These are phyloP conservation scores for Penicillium antarcticum DNA, from an alignment of 495 filamentous ascomycete genomes.

Conservation along the genomic window DNA sequence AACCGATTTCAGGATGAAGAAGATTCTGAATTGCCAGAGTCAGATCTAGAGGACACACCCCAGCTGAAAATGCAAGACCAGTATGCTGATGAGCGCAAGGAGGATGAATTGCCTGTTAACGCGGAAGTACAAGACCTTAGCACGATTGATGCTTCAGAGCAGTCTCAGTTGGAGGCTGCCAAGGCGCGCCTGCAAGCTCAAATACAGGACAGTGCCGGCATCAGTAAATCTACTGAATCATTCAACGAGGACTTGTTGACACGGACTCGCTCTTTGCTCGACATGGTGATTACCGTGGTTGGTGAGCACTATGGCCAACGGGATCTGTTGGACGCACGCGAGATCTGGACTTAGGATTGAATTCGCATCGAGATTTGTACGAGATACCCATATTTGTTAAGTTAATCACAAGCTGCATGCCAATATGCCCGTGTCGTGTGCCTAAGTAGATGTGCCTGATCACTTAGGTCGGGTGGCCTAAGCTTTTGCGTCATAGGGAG, in stretches of 20 bases:
- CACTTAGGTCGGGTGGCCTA: constrained; percentile 3
- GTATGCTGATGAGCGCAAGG: constrained; percentile 13
- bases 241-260: constrained; percentile 15
- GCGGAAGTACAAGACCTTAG: constrained; percentile 17
- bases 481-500: constrained; percentile 16
- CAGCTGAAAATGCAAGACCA: constrained; percentile 18
- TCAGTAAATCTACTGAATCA: neutral
- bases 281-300: constrained; percentile 88
- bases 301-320: constrained; percentile 90
- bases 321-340: constrained; percentile 73
- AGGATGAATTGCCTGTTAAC: constrained; percentile 1
- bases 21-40: constrained; percentile 15
- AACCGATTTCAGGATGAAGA: constrained; percentile 18
- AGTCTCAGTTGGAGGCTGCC: constrained; percentile 50
- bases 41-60: constrained; percentile 21
- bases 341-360: constrained; percentile 37
- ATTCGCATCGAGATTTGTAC: neutral
- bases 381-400: constrained; percentile 18
- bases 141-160: constrained; percentile 21
- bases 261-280: constrained; percentile 56
- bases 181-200: constrained; percentile 55
- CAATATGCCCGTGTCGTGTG: neutral
- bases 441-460: neutral
- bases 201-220: constrained; percentile 24
- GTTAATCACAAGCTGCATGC: neutral